Conservation (phyloP, 163 green algal species). For the Scenedesmus sp. region DNA sequence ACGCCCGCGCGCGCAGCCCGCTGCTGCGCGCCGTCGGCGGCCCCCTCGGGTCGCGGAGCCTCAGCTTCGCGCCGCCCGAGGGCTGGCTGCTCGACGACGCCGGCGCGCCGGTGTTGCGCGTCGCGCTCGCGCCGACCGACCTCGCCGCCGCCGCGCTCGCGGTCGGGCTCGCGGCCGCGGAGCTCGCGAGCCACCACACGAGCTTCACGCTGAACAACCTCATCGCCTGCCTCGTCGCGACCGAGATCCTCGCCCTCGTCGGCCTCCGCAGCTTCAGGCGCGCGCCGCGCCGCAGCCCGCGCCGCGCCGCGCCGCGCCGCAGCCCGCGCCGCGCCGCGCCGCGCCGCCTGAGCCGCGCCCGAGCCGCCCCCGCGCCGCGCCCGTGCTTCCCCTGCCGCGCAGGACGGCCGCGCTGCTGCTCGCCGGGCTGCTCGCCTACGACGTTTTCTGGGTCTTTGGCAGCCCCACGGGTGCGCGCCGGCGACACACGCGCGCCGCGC, state of each 20-base stretch:
- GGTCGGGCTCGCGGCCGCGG: conserved; percentile 62
- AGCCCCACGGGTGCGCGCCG: conserved; percentile 50
- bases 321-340: too few species aligned
- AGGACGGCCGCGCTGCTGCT: conserved; percentile 70
- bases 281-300: neutral
- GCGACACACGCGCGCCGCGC: too few species aligned
- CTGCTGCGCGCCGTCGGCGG: conserved; percentile 23
- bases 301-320: too few species aligned
- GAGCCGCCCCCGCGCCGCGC: too few species aligned
- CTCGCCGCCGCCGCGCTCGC: conserved; percentile 55
- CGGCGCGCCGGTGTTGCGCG: conserved; percentile 45
- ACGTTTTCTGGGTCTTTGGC: conserved; percentile 97
- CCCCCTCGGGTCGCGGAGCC: conserved; percentile 38
- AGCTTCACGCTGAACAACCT: conserved; percentile 91
- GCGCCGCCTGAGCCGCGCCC: too few species aligned
- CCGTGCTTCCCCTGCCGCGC: conserved; percentile 42
- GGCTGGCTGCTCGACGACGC: conserved; percentile 62
- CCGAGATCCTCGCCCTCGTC: conserved; percentile 37
- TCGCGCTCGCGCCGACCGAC: conserved; percentile 62
- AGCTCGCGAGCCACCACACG: conserved; percentile 63
- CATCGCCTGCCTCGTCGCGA: conserved; percentile 31
- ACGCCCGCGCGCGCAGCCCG: too few species aligned
- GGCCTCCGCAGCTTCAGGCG: neutral
- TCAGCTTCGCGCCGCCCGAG: conserved; percentile 58
- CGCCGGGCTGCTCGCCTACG: conserved; percentile 89